Conservation (phyloP, 23 red algal species). For the Gracilaria gracilis region DNA sequence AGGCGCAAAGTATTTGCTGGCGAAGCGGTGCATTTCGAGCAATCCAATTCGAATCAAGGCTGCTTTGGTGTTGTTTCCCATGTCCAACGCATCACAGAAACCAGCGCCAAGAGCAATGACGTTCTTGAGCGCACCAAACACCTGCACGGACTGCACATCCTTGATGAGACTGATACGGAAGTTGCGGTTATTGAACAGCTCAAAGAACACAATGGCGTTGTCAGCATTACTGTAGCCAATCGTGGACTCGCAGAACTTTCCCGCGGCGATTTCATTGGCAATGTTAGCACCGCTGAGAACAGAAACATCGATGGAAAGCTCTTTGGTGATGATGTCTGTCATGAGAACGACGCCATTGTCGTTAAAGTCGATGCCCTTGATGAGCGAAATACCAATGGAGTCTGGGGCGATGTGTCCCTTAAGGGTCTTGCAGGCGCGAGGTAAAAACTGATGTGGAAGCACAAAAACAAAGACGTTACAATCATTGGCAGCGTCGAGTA, state of each 20-base stretch:
- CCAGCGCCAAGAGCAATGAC: slow-evolving; percentile 90
- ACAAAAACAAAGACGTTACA: slow-evolving; percentile 89
- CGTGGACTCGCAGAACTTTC: slow-evolving; percentile 88
- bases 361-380: slow-evolving; percentile 93
- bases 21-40: slow-evolving; percentile 91
- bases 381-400: slow-evolving; percentile 84
- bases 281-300: slow-evolving; percentile 95
- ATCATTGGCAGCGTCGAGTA: slow-evolving; percentile 52
- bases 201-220: slow-evolving; percentile 70
- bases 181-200: slow-evolving; percentile 81
- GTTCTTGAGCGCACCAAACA: slow-evolving; percentile 96
- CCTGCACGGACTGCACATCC: slow-evolving; percentile 81
- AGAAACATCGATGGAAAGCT: slow-evolving; percentile 77
- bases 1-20: slow-evolving; percentile 73
- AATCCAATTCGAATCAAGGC: slow-evolving; percentile 90
- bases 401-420: slow-evolving; percentile 56
- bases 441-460: slow-evolving; percentile 93
- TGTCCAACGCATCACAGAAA: slow-evolving; percentile 87
- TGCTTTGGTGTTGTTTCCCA: slow-evolving; percentile 92
- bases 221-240: slow-evolving; percentile 80
- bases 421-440: slow-evolving; percentile 68
- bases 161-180: slow-evolving; percentile 85
- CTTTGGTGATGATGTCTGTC: slow-evolving; percentile 77
- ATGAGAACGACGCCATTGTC: slow-evolving; percentile 84
- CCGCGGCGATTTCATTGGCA: slow-evolving; percentile 94